Conservation (phyloP, 169 alveolate genomes). For the Cyclospora cayetanensis region DNA sequence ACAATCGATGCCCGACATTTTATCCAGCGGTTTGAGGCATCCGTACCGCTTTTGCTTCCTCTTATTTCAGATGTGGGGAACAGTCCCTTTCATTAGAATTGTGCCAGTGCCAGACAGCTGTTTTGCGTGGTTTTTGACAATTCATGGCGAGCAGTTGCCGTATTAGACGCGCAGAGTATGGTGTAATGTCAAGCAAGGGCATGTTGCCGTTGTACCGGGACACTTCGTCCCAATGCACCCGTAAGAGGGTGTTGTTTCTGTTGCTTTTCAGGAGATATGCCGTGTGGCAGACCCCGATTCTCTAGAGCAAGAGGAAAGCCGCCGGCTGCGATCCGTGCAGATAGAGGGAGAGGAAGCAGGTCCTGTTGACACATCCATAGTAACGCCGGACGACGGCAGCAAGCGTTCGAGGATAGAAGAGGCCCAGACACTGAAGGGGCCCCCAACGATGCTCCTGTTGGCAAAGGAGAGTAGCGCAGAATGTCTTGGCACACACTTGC, state of each 20-base stretch:
- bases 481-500: conserved; percentile 30
- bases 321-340: conserved; percentile 9
- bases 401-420: conserved; percentile 56
- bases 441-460: conserved; percentile 48
- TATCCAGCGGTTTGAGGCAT: conserved; percentile 43
- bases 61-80: conserved; percentile 56
- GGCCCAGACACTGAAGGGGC: conserved; percentile 67
- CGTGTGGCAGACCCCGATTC: conserved; percentile 67
- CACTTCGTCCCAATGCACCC: too few species aligned
- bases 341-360: conserved; percentile 1
- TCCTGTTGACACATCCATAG: neutral
- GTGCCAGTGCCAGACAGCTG: too few species aligned
- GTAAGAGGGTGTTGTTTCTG: neutral
- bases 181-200: too few species aligned
- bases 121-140: too few species aligned
- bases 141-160: too few species aligned
- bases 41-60: conserved; percentile 60
- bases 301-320: conserved; percentile 31
- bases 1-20: neutral
- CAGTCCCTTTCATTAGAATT: neutral
- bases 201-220: too few species aligned
- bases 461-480: conserved; percentile 1
- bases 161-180: too few species aligned
- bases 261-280: conserved; percentile 26
- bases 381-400: conserved; percentile 10